phyloP scores from a whole-genome alignment of 352 stramenopile species.

The Plasmopara halstedii region DNA sequence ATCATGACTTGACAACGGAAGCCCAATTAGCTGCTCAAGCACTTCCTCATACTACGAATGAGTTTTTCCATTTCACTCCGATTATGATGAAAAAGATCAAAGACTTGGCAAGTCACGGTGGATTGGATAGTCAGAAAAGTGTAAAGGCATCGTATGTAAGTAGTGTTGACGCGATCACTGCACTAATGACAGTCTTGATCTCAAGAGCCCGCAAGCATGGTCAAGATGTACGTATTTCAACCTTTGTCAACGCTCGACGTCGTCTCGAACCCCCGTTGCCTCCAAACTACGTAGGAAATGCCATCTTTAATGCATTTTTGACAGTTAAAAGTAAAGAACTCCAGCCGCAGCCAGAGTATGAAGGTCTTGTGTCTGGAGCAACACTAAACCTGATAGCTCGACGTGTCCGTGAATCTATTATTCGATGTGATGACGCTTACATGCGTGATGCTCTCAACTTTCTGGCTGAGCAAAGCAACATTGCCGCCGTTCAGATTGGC shows the following conservation, averaged over 20 bases:
- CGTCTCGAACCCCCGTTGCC: constrained; percentile 35
- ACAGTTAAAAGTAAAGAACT: constrained; percentile 25
- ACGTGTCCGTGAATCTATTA: constrained; percentile 26
- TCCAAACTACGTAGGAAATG: constrained; percentile 39
- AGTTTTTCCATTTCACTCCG: constrained; percentile 38
- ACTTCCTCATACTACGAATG: constrained; percentile 20
- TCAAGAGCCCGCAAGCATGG: constrained; percentile 35
- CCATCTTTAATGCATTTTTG: constrained; percentile 45
- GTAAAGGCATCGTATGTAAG: constrained; percentile 33
- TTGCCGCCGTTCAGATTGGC: constrained; percentile 20
- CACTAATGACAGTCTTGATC: constrained; percentile 40
- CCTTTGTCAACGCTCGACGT: constrained; percentile 38
- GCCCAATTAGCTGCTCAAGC: neutral
- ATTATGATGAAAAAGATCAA: constrained; percentile 41
- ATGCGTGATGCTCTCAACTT: constrained; percentile 51
- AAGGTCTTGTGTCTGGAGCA: neutral
- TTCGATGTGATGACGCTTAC: constrained; percentile 22
- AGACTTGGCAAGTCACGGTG: constrained; percentile 5
- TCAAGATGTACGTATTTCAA: constrained; percentile 36
- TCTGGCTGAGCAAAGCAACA: constrained; percentile 21
- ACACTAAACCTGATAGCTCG: constrained; percentile 17
- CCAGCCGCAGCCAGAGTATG: neutral
- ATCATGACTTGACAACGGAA: neutral
- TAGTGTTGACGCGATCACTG: constrained; percentile 43
- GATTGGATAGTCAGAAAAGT: neutral